Evolutionary conservation across 108 stramenopile species (phyloP).

Genomic region (Stephanodiscus triporus): DNA sequence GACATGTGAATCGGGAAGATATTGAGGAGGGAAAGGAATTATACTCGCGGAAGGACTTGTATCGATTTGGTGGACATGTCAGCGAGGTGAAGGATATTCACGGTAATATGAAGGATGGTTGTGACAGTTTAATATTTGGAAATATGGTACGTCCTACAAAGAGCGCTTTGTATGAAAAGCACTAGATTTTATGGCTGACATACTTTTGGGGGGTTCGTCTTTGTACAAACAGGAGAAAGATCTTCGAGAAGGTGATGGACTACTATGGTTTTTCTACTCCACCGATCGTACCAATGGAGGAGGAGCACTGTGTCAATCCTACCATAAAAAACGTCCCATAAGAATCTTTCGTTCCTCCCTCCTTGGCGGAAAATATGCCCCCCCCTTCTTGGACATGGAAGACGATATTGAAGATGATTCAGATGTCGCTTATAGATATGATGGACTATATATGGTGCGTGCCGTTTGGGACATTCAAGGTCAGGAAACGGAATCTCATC

Average conservation of each 20-base stretch:
- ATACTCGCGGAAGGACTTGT: conserved; percentile 45
- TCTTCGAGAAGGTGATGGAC: conserved; percentile 50
- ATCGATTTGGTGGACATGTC: conserved; percentile 39
- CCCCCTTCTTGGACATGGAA: conserved; percentile 44
- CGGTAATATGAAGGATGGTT: conserved; percentile 56
- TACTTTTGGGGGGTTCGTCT: not conserved
- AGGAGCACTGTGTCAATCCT: conserved; percentile 47
- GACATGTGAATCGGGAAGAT: conserved; percentile 41
- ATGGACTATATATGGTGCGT: conserved; percentile 56
- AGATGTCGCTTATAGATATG: conserved; percentile 54
- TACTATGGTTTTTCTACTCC: conserved; percentile 47
- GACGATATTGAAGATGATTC: conserved; percentile 37
- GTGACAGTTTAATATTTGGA: conserved; percentile 58
- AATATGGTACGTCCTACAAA: conserved; percentile 39
- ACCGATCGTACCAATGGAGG: conserved; percentile 53
- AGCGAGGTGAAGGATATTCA: conserved; percentile 55
- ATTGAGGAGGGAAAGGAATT: conserved; percentile 55
- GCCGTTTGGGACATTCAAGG: conserved; percentile 55
- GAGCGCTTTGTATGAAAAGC: not conserved
- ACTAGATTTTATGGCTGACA: not conserved
- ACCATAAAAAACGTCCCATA: conserved; percentile 49
- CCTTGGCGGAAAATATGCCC: conserved; percentile 41
- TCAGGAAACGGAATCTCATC: conserved; percentile 49
- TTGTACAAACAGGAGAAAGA: conserved; percentile 39
- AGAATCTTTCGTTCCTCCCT: conserved; percentile 53